Conservation (phyloP, 73 alveolate genomes). For the Tetrahymena thermophila region DNA sequence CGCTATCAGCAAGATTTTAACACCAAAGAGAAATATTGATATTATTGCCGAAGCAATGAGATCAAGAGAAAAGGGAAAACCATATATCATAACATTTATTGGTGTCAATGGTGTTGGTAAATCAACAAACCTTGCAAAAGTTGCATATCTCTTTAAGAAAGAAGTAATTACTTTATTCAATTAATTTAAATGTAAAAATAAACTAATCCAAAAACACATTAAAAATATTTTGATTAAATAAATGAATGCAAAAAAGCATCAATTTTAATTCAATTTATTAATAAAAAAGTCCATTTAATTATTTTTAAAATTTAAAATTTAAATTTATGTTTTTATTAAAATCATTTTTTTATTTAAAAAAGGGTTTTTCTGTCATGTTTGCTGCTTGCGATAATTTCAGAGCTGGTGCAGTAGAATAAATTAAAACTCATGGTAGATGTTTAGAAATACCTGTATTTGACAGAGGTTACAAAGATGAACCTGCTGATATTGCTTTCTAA, state of each 20-base stretch:
- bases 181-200: too few relatives aligned
- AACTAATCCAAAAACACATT: too few relatives aligned
- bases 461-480: conserved; percentile 97
- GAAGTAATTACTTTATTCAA: background rate
- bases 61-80: conserved; percentile 83
- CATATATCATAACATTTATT: conserved; percentile 82
- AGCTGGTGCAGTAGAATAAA: conserved; percentile 99
- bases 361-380: conserved; percentile 71
- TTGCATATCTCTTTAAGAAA: conserved; percentile 88
- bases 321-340: background rate
- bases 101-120: conserved; percentile 99
- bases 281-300: too few relatives aligned
- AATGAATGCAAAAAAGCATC: too few relatives aligned
- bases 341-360: conserved; percentile 57
- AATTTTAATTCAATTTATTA: too few relatives aligned
- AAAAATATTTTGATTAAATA: too few relatives aligned
- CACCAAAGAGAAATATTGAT: conserved; percentile 93
- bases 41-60: conserved; percentile 89
- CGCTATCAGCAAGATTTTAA: conserved; percentile 77
- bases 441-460: conserved; percentile 94
- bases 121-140: conserved; percentile 98
- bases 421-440: conserved; percentile 93
- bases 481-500: conserved; percentile 90
- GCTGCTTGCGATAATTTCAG: conserved; percentile 99
- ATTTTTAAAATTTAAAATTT: too few relatives aligned